Evolutionary conservation across 176 grass and related monocot genomes (phyloP).

Genomic region (sorghum (Sorghum bicolor)): Sorghum_bicolor_NCBIv3 NC_012872.2:15554501-15555000

Average conservation of each 20-base stretch:
- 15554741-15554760: slow-evolving; percentile 79
- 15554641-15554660: background rate
- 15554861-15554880: slow-evolving; percentile 67
- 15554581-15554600: background rate
- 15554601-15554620: too few species aligned
- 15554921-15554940: background rate
- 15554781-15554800: background rate
- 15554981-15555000: background rate
- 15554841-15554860: slow-evolving; percentile 27
- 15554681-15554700: slow-evolving; percentile 42
- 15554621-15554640: background rate
- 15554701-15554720: slow-evolving; percentile 79
- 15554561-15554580: slow-evolving; percentile 94
- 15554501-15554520: slow-evolving; percentile 78
- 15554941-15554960: background rate
- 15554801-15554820: background rate
- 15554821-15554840: slow-evolving; percentile 17
- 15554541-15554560: slow-evolving; percentile 86
- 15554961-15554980: background rate
- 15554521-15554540: slow-evolving; percentile 86
- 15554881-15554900: slow-evolving; percentile 20
- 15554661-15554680: slow-evolving; percentile 29
- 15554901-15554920: background rate
- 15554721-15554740: slow-evolving; percentile 80
- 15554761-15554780: slow-evolving; percentile 73